These are phyloP conservation scores for Salix viminalis DNA, from an alignment of 345 rosid species.

Conservation along the genomic window DNA sequence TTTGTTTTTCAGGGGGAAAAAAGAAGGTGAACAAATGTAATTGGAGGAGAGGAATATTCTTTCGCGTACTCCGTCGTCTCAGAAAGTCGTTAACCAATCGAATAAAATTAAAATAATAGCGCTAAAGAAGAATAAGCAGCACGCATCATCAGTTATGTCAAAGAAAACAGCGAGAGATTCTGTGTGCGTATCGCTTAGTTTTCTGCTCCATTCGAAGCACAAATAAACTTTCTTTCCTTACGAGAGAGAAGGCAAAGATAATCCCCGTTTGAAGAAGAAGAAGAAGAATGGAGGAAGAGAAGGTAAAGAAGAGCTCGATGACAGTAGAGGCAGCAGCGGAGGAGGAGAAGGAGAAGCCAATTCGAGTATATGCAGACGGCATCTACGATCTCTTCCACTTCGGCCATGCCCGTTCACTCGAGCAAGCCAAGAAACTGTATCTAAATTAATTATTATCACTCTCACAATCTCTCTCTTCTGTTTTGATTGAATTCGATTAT, in stretches of 20 bases:
- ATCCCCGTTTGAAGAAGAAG: too few relatives aligned
- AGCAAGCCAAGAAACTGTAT: conserved; percentile 28
- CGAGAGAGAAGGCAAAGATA: neutral
- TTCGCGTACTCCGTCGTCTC: too few relatives aligned
- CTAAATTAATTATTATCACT: neutral
- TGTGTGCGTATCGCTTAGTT: neutral
- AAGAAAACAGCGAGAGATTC: neutral
- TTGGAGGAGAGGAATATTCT: too few relatives aligned
- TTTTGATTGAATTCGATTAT: too few relatives aligned
- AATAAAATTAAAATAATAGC: too few relatives aligned
- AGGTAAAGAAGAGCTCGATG: neutral
- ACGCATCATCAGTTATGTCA: neutral
- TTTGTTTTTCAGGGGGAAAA: too few relatives aligned
- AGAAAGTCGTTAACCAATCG: neutral
- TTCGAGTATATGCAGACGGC: conserved; percentile 28
- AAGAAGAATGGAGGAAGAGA: neutral
- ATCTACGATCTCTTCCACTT: conserved; percentile 36
- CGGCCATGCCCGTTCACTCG: conserved; percentile 33
- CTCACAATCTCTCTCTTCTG: neutral
- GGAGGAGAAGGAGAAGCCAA: conserved; percentile 6
- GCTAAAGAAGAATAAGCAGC: neutral
- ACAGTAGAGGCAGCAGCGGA: neutral
- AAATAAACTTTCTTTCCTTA: neutral
- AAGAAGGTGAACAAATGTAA: too few relatives aligned
- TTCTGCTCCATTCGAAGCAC: neutral